Evolutionary conservation across 2,329 filamentous ascomycete species (phyloP).

Genomic region (Neocucurbitaria cava): DNA sequence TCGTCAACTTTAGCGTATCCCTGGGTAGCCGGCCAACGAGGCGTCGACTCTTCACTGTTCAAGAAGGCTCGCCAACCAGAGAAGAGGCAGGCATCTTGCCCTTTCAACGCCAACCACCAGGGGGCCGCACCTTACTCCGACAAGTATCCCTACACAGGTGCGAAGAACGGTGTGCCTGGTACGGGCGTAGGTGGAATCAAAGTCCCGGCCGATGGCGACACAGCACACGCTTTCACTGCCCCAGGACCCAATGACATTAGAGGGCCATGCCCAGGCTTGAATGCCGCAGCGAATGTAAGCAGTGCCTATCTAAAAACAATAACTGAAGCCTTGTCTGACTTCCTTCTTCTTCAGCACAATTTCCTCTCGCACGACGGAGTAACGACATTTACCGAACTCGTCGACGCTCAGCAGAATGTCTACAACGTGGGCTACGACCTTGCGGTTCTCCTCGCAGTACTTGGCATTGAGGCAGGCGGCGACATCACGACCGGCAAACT

Average conservation of each 20-base stretch:
- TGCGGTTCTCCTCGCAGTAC: constrained; percentile 48
- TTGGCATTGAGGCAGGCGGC: constrained; percentile 51
- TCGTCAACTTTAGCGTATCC: too few relatives aligned
- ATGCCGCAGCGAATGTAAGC: constrained; percentile 54
- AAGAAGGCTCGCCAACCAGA: too few relatives aligned
- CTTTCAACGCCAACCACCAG: constrained; percentile 32
- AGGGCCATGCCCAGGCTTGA: constrained; percentile 52
- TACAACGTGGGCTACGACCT: constrained; percentile 56
- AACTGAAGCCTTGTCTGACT: too few relatives aligned
- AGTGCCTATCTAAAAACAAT: too few relatives aligned
- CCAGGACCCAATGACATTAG: constrained; percentile 32
- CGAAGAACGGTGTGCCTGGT: constrained; percentile 52
- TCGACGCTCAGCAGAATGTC: constrained; percentile 55
- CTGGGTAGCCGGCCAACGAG: too few relatives aligned
- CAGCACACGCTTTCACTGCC: constrained; percentile 30
- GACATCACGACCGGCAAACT: constrained; percentile 53
- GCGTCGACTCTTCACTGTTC: too few relatives aligned
- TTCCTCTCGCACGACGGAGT: constrained; percentile 53
- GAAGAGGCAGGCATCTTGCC: too few relatives aligned
- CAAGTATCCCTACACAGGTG: constrained; percentile 51
- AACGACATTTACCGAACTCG: constrained; percentile 52
- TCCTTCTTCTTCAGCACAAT: too few relatives aligned
- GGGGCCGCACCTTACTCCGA: constrained; percentile 25
- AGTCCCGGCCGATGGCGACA: constrained; percentile 53
- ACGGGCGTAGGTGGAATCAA: constrained; percentile 52